Evolutionary conservation across 441 rosid genomes (phyloP), one percentile per base, ranked within the genome.

Genomic region (Adansonia grandidieri): DNA sequence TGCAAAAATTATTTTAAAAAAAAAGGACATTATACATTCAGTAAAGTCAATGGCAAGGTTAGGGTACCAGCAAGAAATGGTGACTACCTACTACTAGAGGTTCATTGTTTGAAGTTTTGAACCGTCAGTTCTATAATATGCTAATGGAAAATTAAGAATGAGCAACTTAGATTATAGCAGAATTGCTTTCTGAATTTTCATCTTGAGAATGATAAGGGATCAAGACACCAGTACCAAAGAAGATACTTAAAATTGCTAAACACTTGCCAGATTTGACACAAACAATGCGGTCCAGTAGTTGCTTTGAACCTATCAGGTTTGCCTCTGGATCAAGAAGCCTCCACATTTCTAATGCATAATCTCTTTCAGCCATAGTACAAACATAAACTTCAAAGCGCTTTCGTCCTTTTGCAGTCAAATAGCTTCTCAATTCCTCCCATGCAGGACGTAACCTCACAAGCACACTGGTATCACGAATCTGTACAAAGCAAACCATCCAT

Each of bases 401-500:
- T 74, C 98, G 93, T n/a, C 93, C 92, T 84, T 87, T 95, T 53
- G 98, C 98, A 58, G 89, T 91, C 82, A 95, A 87, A 82, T 95
- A 95, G 83, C 91, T 88, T 83, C 97, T 86, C 84, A 95, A 82
- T 71, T 95, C 98, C 84, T 95, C 98, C 98, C 98, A 95, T 13
- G 98, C 98, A 79, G 95, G 94, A 79, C 98, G 90, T 82, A 95
- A 80, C 80, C 96, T 95, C 82, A 95, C 98, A 82, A 93, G 97
- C 83, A 93, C 98, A 86, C 98, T 95, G 53, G 98, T 95, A 82
- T 93, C 98, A 82, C 97, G 97, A 79, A 85, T 88, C 98, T 95
- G 82, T 73, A 83, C 74, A 77, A 81, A 54, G 60, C 80, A 84
- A 80, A 53, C 48, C 66, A 63, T 15, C 57, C 77, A 48, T 9